phyloP scores from a whole-genome alignment of 202 grass and related monocot species.

The Elaeis oleifera region DNA sequence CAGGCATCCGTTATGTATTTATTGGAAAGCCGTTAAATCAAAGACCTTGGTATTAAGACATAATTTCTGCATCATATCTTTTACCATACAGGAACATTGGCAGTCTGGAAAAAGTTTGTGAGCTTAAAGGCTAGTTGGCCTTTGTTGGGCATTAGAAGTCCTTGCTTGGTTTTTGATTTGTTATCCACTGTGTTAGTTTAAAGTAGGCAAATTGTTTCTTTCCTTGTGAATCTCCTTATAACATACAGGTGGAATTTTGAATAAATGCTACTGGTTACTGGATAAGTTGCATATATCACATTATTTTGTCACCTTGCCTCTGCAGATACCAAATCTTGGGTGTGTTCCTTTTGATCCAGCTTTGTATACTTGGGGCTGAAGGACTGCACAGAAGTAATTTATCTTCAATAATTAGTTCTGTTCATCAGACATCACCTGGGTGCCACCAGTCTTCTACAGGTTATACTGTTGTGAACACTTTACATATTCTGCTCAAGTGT shows the following conservation, averaged over 20 bases:
- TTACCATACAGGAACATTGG: no score
- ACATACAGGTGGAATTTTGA: no score
- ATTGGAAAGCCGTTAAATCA: conserved; percentile 94
- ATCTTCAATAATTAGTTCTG: conserved; percentile 76
- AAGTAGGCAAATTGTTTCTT: no score
- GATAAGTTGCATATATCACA: neutral
- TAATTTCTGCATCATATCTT: neutral
- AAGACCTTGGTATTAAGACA: conserved; percentile 64
- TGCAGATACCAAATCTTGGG: conserved; percentile 95
- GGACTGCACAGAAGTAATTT: conserved; percentile 73
- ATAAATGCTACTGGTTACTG: no score
- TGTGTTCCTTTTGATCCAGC: conserved; percentile 84
- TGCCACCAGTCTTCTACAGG: conserved; percentile 53
- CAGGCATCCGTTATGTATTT: conserved; percentile 93
- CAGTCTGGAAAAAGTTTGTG: no score
- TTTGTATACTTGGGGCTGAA: conserved; percentile 95
- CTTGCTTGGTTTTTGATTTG: no score
- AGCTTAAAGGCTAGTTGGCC: no score
- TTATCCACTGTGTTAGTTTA: no score
- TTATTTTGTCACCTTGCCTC: conserved; percentile 14
- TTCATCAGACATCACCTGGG: conserved; percentile 59
- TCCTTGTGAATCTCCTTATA: no score
- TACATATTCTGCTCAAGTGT: no score
- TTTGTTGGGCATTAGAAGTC: no score
- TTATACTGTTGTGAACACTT: neutral